phyloP scores from a whole-genome alignment of 2,329 filamentous ascomycete species.

The Fusarium citri region DNA sequence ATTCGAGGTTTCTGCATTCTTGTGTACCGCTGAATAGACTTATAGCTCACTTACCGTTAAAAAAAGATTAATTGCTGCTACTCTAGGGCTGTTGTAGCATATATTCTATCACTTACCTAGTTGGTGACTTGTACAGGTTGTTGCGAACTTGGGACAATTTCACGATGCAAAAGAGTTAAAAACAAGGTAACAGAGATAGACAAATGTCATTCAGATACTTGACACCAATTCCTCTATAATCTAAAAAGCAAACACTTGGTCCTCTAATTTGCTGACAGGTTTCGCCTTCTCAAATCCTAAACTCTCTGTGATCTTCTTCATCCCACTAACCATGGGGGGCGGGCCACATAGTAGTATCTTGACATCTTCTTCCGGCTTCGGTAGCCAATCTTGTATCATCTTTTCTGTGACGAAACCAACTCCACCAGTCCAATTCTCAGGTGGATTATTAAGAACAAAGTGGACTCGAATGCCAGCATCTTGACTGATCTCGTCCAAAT shows the following conservation, averaged over 20 bases:
- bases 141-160: too few relatives aligned
- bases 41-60: too few relatives aligned
- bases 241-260: background rate
- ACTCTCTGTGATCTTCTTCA: background rate
- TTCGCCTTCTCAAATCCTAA: background rate
- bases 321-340: background rate
- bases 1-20: too few relatives aligned
- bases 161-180: too few relatives aligned
- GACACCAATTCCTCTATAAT: fast-evolving
- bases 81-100: too few relatives aligned
- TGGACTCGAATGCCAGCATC: background rate
- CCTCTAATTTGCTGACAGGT: background rate
- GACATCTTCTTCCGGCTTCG: background rate
- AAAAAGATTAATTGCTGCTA: too few relatives aligned
- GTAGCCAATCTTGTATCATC: background rate
- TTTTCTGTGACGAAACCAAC: background rate
- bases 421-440: background rate
- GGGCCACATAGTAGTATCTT: background rate
- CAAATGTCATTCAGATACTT: background rate
- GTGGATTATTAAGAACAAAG: background rate
- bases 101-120: too few relatives aligned
- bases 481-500: background rate
- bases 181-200: too few relatives aligned
- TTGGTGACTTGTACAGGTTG: too few relatives aligned
- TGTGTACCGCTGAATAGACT: too few relatives aligned